Base-by-base conservation (phyloP, 2,329 filamentous ascomycete species). In the Fusarium ambrosium region DNA sequence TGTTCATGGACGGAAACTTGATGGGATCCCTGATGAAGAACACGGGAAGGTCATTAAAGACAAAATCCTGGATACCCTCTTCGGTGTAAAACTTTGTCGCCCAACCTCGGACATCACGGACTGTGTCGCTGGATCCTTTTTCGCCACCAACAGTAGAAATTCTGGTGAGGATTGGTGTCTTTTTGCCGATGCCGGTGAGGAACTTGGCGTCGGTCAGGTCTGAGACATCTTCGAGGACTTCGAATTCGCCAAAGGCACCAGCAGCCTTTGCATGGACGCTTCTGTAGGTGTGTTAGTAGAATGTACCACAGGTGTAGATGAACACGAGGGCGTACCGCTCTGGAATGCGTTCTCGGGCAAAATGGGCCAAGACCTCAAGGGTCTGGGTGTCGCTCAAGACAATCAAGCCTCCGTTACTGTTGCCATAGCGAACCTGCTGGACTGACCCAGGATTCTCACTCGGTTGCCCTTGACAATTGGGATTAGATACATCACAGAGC, bases 81-180 rank as follows among this genome's bases (percentile, higher is more conserved):
- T 79, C 75, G 0, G 79, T 80, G 29, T 79, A 78, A 16, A 80
- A 73, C 63, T 80, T 80, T 6, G 75, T 76, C 0, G 18, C 91
- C 90, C 79, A 93, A 0, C 92, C 92, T 66, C 92, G 90, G 0
- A 92, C 90, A 82, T 93, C 92, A 20, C 92, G 88, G 3, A 89
- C 90, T 0, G 90, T 90, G 71, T 94, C 92, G 6, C 89, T 87
- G 66, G 90, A 92, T 7, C 92, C 92, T 8, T 89, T 86, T 53
- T 88, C 90, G 2, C 91, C 91, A 18, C 90, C 89, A 7, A 94
- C 92, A 2, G 70, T 72, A 0, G 70, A 72, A 6, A 72, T 64
- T 18, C 70, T 60, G 2, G 43, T 53, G 0, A 72, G 37, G 0
- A 72, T 2, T 2, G 34, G 64, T 1, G 70, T 72, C 22, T 72